Percentiles rank a stretch among this genome's conserved stretches.
phyloP scores from a whole-genome alignment of 2,329 filamentous ascomycete species.

The Lomentospora prolificans region DNA sequence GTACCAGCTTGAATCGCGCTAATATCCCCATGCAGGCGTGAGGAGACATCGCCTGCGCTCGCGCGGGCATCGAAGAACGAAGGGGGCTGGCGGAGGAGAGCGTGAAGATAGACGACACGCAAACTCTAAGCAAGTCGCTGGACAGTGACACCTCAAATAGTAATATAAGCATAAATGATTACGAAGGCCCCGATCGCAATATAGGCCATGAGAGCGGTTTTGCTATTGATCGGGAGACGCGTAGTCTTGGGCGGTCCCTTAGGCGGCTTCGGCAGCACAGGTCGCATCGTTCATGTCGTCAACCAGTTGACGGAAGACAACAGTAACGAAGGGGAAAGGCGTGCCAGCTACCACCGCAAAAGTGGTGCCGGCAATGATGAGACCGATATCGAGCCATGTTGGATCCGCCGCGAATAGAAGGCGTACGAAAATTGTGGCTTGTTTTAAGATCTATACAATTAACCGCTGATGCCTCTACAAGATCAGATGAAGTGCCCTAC shows the following conservation, averaged over 20 bases:
- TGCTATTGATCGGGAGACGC: slow-evolving; percentile 30
- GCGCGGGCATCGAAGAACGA: slow-evolving; percentile 47
- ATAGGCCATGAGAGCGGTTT: slow-evolving; percentile 47
- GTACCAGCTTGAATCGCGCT: slow-evolving; percentile 38
- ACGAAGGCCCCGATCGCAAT: slow-evolving; percentile 49
- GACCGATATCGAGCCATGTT: slow-evolving; percentile 12
- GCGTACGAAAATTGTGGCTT: slow-evolving; percentile 1
- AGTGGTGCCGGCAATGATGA: slow-evolving; percentile 12
- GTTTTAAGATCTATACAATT: too few species aligned
- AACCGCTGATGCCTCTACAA: too few species aligned
- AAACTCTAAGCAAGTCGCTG: slow-evolving; percentile 47
- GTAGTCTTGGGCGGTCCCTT: slow-evolving; percentile 15
- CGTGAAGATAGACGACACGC: slow-evolving; percentile 43
- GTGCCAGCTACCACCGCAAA: slow-evolving; percentile 39
- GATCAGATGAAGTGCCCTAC: too few species aligned
- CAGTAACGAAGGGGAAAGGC: slow-evolving; percentile 44
- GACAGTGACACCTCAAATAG: slow-evolving; percentile 48
- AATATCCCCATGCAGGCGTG: neutral
- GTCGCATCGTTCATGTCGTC: slow-evolving; percentile 42
- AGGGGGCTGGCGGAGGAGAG: slow-evolving; percentile 45
- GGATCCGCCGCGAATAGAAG: slow-evolving; percentile 10
- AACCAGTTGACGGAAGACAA: slow-evolving; percentile 45
- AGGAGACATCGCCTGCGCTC: slow-evolving; percentile 37
- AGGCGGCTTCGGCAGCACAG: slow-evolving; percentile 23
- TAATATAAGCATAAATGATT: slow-evolving; percentile 47